phyloP scores from a whole-genome alignment of 2,329 filamentous ascomycete genomes.

The Colletotrichum limetticola region DNA sequence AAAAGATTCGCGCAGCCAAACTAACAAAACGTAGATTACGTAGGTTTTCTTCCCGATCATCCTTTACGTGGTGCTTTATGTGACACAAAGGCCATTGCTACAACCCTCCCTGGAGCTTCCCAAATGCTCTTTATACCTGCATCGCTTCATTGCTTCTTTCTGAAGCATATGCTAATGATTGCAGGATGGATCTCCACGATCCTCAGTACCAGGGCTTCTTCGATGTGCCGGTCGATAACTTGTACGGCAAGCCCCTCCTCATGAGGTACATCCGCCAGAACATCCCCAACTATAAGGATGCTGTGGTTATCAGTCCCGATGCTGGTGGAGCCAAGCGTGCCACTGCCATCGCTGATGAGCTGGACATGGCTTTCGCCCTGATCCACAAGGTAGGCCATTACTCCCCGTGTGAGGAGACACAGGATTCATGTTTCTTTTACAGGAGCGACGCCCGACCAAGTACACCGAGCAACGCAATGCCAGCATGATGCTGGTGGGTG shows the following conservation, averaged over 20 bases:
- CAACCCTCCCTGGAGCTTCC: neutral
- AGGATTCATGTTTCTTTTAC: slow-evolving; percentile 33
- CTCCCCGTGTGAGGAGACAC: neutral
- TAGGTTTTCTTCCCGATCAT: slow-evolving; percentile 36
- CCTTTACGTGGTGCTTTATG: neutral
- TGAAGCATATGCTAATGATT: slow-evolving; percentile 39
- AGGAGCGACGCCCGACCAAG: slow-evolving; percentile 90
- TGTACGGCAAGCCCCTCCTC: slow-evolving; percentile 84
- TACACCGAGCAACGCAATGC: slow-evolving; percentile 91
- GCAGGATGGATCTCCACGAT: slow-evolving; percentile 88
- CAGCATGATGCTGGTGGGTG: slow-evolving; percentile 94
- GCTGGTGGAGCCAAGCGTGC: slow-evolving; percentile 96
- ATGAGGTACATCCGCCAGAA: slow-evolving; percentile 80
- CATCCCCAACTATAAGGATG: slow-evolving; percentile 85
- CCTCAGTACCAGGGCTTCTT: slow-evolving; percentile 99
- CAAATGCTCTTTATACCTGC: neutral
- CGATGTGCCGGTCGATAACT: slow-evolving; percentile 97
- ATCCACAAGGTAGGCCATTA: slow-evolving; percentile 87
- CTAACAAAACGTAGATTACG: slow-evolving; percentile 32
- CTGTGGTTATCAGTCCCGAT: slow-evolving; percentile 95
- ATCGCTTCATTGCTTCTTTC: slow-evolving; percentile 20
- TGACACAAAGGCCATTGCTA: neutral
- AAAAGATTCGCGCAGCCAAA: neutral
- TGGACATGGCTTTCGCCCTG: slow-evolving; percentile 94
- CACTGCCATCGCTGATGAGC: slow-evolving; percentile 91